Percentiles rank a stretch among this genome's conserved stretches.
These are phyloP conservation scores for Phytophthora rubi DNA, from an alignment of 352 stramenopile species.

Conservation along the genomic window DNA sequence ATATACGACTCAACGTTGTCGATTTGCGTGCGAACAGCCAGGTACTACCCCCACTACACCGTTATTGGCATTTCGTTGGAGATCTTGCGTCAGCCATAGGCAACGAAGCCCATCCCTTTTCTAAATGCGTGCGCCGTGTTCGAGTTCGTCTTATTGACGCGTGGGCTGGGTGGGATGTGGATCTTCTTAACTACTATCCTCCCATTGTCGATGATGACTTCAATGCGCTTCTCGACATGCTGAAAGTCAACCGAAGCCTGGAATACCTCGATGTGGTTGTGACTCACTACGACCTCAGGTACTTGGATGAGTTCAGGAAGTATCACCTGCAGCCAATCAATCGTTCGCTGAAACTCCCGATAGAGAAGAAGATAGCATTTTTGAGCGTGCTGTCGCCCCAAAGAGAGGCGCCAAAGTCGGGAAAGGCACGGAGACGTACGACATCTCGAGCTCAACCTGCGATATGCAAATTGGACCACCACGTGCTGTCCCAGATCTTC, in stretches of 20 bases:
- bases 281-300: neutral
- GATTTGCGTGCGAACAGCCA: neutral
- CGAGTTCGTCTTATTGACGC: neutral
- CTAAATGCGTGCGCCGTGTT: neutral
- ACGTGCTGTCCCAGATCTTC: neutral
- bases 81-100: neutral
- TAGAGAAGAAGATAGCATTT: neutral
- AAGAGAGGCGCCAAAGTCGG: neutral
- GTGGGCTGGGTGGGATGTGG: neutral
- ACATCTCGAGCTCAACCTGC: neutral
- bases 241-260: constrained; percentile 2
- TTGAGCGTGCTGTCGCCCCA: neutral
- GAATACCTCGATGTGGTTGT: constrained; percentile 1
- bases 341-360: neutral
- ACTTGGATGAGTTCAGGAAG: neutral
- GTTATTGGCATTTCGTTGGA: neutral
- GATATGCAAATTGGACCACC: neutral
- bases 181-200: neutral
- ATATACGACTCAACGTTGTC: constrained; percentile 1
- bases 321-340: neutral
- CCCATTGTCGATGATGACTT: neutral
- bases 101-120: neutral
- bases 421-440: neutral
- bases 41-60: neutral
- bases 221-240: neutral